Conservation (phyloP, 257 asterid genomes). For the Verbascum thapsus region DNA sequence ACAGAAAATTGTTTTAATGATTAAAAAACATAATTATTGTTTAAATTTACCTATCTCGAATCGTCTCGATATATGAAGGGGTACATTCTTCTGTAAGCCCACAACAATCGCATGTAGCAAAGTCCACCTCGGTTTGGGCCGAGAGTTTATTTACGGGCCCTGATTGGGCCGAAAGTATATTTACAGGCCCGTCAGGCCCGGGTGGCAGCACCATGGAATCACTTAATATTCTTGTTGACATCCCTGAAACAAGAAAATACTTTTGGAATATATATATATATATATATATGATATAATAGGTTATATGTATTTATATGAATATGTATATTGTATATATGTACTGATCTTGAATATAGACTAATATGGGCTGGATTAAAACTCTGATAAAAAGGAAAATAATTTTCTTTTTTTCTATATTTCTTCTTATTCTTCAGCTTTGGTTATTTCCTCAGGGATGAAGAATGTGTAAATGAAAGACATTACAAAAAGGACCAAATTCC, state of each 20-base stretch:
- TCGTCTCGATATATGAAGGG: conserved; percentile 46
- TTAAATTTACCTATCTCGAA: conserved; percentile 43
- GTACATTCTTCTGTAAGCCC: conserved; percentile 71
- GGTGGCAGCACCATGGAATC: conserved; percentile 42
- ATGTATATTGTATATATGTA: background rate
- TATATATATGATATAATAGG: no score
- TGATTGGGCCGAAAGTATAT: conserved; percentile 26
- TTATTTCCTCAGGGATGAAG: conserved; percentile 36
- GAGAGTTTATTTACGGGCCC: conserved; percentile 33
- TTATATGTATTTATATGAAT: no score
- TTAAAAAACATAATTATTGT: no score
- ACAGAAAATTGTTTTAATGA: no score
- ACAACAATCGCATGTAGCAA: conserved; percentile 55
- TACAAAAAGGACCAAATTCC: background rate
- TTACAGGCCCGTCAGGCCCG: conserved; percentile 40
- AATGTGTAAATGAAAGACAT: conserved; percentile 38
- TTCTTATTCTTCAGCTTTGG: conserved; percentile 37
- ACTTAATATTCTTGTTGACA: conserved; percentile 38
- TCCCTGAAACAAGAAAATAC: conserved; percentile 29
- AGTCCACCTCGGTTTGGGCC: conserved; percentile 48
- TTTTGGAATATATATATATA: no score
- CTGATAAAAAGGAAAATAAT: background rate
- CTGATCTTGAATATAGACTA: conserved; percentile 24
- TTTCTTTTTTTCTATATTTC: conserved; percentile 30
- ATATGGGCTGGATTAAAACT: background rate